Conservation (phyloP, 495 filamentous ascomycete genomes). For the Penicillium cinerascens region DNA sequence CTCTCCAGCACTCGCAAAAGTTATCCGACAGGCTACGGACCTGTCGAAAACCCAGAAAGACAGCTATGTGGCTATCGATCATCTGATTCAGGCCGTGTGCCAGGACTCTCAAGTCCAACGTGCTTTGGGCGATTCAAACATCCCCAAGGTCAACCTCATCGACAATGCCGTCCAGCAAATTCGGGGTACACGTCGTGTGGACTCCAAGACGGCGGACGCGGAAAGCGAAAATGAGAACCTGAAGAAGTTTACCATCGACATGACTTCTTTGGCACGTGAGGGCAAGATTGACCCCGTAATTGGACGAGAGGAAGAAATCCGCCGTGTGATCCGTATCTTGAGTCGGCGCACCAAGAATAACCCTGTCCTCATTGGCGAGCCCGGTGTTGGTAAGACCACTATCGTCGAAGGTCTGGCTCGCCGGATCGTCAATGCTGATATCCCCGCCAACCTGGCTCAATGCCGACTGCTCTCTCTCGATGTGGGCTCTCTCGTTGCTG, state of each 20-base stretch:
- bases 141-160: slow-evolving; percentile 86
- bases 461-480: slow-evolving; percentile 93
- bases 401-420: slow-evolving; percentile 96
- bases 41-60: slow-evolving; percentile 95
- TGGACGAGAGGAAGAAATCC: slow-evolving; percentile 93
- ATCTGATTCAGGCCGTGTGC: slow-evolving; percentile 77
- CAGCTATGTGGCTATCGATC: slow-evolving; percentile 88
- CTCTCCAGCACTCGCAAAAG: slow-evolving; percentile 73
- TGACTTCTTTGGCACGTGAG: slow-evolving; percentile 90
- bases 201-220: slow-evolving; percentile 89
- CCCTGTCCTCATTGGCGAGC: slow-evolving; percentile 91
- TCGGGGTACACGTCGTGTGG: slow-evolving; percentile 84
- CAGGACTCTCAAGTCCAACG: slow-evolving; percentile 74
- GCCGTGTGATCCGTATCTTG: slow-evolving; percentile 88
- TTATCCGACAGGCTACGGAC: slow-evolving; percentile 80
- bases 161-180: slow-evolving; percentile 85
- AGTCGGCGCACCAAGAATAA: slow-evolving; percentile 98
- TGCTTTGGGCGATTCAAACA: slow-evolving; percentile 77
- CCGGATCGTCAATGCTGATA: slow-evolving; percentile 91
- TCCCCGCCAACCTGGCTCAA: slow-evolving; percentile 90
- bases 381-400: slow-evolving; percentile 97
- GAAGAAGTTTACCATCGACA: slow-evolving; percentile 96
- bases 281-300: slow-evolving; percentile 99
- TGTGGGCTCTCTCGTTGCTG: slow-evolving; percentile 90
- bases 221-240: slow-evolving; percentile 90